Evolutionary conservation across 1,139 yeast species (phyloP).

Genomic region (Blastobotrys ciferrii): DNA sequence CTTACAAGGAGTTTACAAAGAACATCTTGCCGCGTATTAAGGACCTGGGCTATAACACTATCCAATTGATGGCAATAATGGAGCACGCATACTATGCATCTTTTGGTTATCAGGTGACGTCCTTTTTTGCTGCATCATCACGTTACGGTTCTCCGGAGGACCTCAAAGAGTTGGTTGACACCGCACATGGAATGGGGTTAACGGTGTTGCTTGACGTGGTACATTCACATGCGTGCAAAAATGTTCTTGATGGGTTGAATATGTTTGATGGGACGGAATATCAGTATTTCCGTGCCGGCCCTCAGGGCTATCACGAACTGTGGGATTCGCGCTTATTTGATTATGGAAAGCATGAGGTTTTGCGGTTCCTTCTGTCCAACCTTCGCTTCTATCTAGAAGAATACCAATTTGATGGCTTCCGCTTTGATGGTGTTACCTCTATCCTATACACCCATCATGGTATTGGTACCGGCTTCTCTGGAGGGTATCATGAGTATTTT

Average conservation of each 20-base stretch:
- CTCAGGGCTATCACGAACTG: constrained; percentile 79
- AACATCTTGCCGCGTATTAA: constrained; percentile 82
- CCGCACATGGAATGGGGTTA: constrained; percentile 86
- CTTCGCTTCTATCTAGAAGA: constrained; percentile 80
- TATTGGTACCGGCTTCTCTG: constrained; percentile 81
- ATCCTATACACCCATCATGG: constrained; percentile 95
- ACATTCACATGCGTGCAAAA: constrained; percentile 94
- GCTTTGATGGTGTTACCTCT: constrained; percentile 95
- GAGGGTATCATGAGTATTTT: constrained; percentile 89
- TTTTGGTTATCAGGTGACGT: constrained; percentile 93
- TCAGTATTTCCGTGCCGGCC: constrained; percentile 88
- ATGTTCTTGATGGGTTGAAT: constrained; percentile 90
- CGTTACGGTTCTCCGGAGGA: constrained; percentile 95
- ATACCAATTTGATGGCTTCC: constrained; percentile 87
- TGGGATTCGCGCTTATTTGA: constrained; percentile 96
- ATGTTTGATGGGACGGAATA: constrained; percentile 94
- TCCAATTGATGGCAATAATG: constrained; percentile 97
- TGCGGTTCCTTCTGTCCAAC: constrained; percentile 84
- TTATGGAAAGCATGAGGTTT: constrained; percentile 86
- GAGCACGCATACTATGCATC: constrained; percentile 98
- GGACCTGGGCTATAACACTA: constrained; percentile 83
- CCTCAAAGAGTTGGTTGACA: constrained; percentile 81
- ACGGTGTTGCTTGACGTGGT: constrained; percentile 87
- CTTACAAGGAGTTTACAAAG: constrained; percentile 79
- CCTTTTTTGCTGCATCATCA: constrained; percentile 85